These are phyloP conservation scores for Colletotrichum godetiae DNA, from an alignment of 2,329 filamentous ascomycete species.

Conservation along the genomic window DNA sequence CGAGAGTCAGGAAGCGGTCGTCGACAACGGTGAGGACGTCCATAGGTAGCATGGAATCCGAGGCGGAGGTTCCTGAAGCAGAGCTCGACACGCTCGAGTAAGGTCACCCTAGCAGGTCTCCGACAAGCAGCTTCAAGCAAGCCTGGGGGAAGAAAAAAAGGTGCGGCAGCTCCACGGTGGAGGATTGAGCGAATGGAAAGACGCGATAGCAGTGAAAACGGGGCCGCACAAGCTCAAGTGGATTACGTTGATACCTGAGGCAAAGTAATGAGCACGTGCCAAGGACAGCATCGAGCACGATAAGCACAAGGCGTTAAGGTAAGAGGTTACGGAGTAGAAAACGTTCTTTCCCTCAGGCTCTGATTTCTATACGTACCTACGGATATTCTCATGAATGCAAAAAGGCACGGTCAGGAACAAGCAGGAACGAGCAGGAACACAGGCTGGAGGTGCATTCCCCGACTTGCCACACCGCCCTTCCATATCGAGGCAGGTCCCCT, in stretches of 20 bases:
- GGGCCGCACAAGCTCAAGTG: background rate
- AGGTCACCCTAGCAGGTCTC: background rate
- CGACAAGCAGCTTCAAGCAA: background rate
- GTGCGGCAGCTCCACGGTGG: background rate
- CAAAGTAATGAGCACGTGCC: background rate
- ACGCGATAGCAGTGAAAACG: no score
- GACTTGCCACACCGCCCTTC: conserved; percentile 29
- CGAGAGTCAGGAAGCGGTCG: background rate
- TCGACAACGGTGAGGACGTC: background rate
- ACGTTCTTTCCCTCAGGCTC: background rate
- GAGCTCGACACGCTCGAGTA: conserved; percentile 6
- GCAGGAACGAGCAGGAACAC: background rate
- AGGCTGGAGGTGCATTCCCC: background rate
- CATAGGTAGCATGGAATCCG: background rate
- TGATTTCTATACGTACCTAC: background rate
- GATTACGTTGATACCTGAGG: background rate
- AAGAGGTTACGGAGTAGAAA: background rate
- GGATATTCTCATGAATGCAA: background rate
- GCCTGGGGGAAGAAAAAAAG: background rate
- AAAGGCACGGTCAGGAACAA: background rate
- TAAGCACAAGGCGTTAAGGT: background rate
- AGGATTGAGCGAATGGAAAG: background rate
- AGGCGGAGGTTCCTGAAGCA: background rate
- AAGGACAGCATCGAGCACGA: background rate
- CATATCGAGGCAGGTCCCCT: conserved; percentile 32